A percentile compares a stretch with the other conserved stretches of the same genome.
Evolutionary conservation across 768 basidiomycete species (phyloP).

Genomic region (Rhizopogon roseolus): DNA sequence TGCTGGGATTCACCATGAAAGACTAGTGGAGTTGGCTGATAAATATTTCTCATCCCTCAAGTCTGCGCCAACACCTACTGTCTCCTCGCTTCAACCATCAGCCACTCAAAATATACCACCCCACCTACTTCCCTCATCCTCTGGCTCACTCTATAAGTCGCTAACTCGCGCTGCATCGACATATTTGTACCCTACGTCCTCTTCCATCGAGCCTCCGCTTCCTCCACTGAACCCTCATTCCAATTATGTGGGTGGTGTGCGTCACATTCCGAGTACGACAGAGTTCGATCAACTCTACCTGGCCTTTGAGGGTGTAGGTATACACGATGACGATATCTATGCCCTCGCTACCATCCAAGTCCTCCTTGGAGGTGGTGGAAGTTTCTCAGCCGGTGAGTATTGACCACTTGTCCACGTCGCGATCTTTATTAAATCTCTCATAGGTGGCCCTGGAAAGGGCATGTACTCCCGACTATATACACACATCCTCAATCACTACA

Average conservation of each 20-base stretch:
- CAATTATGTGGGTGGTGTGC: slow-evolving; percentile 82
- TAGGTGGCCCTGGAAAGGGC: slow-evolving; percentile 95
- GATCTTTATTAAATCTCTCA: slow-evolving; percentile 4
- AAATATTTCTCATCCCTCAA: slow-evolving; percentile 76
- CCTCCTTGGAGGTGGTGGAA: slow-evolving; percentile 91
- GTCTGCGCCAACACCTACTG: slow-evolving; percentile 21
- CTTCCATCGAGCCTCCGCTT: slow-evolving; percentile 5
- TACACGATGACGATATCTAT: slow-evolving; percentile 90
- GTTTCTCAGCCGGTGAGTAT: slow-evolving; percentile 81
- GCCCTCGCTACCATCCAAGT: slow-evolving; percentile 92
- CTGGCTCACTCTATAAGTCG: slow-evolving; percentile 56
- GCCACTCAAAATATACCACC: slow-evolving; percentile 38
- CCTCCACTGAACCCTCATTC: slow-evolving; percentile 27
- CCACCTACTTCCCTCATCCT: slow-evolving; percentile 53
- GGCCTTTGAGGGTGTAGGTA: slow-evolving; percentile 86
- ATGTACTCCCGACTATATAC: slow-evolving; percentile 99
- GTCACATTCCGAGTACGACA: slow-evolving; percentile 56
- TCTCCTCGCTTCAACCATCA: slow-evolving; percentile 22
- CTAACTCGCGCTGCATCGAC: slow-evolving; percentile 74
- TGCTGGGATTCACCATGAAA: slow-evolving; percentile 85
- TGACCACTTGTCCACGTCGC: not conserved
- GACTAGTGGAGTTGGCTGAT: slow-evolving; percentile 82
- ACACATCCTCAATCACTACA: slow-evolving; percentile 90
- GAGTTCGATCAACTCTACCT: slow-evolving; percentile 94
- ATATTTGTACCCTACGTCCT: slow-evolving; percentile 49